These are phyloP conservation scores for Desmodesmus armatus DNA, from an alignment of 139 green algal species.

Conservation along the genomic window DNA sequence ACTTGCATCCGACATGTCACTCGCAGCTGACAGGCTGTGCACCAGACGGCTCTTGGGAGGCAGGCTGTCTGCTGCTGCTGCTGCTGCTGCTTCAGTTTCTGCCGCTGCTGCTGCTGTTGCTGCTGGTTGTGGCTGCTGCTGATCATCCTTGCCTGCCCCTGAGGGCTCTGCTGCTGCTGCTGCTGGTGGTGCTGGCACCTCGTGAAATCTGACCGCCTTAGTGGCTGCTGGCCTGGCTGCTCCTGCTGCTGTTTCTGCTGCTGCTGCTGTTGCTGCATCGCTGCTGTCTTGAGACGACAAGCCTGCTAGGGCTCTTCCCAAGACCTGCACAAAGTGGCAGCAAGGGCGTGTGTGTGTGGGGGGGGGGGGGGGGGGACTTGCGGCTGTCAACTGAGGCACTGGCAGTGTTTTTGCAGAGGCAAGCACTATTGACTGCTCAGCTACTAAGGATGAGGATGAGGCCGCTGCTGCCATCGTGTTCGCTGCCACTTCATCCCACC, in stretches of 20 bases:
- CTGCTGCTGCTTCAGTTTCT: background rate
- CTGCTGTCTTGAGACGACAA: background rate
- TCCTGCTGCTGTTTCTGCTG: background rate
- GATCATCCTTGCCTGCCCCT: background rate
- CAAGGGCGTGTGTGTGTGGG: too few relatives aligned
- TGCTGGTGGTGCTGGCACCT: background rate
- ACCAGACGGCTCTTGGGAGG: background rate
- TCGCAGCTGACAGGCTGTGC: background rate
- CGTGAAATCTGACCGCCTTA: background rate
- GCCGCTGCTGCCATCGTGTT: too few relatives aligned
- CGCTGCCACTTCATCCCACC: too few relatives aligned
- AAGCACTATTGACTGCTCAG: too few relatives aligned
- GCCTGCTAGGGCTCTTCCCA: too few relatives aligned
- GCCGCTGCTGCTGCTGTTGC: background rate
- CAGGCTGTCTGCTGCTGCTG: background rate
- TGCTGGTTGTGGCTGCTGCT: background rate
- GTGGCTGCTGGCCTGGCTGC: background rate
- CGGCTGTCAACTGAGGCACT: too few relatives aligned
- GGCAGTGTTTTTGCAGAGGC: too few relatives aligned
- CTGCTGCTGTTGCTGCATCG: background rate
- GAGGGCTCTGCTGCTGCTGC: background rate
- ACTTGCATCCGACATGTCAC: too few relatives aligned
- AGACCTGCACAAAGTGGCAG: too few relatives aligned
- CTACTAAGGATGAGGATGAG: too few relatives aligned
- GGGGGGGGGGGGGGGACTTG: too few relatives aligned